A percentile compares a stretch with the other conserved stretches of the same genome.
Conservation (phyloP, 257 asterid species). For the Plantago elongata region DNA sequence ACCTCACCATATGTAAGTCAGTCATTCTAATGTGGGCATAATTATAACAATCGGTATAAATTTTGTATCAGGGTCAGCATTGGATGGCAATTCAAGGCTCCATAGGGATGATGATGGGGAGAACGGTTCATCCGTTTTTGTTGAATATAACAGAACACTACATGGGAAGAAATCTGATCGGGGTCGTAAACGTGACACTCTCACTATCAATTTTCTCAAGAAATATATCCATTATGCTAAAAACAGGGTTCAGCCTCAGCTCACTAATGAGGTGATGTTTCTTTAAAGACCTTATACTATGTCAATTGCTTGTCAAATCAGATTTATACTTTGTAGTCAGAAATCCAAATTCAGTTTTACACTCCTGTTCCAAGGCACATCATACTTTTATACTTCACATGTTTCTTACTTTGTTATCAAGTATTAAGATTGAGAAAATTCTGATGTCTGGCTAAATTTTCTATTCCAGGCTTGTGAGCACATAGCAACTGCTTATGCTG, state of each 20-base stretch:
- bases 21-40: background rate
- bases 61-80: slow-evolving; percentile 40
- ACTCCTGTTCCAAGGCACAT: background rate
- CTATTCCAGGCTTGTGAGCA: slow-evolving; percentile 78
- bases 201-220: slow-evolving; percentile 82
- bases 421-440: background rate
- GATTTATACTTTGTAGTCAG: slow-evolving; percentile 1
- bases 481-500: slow-evolving; percentile 89
- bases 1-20: slow-evolving; percentile 13
- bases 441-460: slow-evolving; percentile 24
- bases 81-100: slow-evolving; percentile 42
- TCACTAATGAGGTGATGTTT: slow-evolving; percentile 80
- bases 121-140: slow-evolving; percentile 62
- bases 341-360: too few relatives aligned
- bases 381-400: background rate
- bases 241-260: slow-evolving; percentile 85
- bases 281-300: slow-evolving; percentile 5
- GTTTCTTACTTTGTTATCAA: background rate
- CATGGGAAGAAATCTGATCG: slow-evolving; percentile 62
- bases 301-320: background rate
- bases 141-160: slow-evolving; percentile 75
- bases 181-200: slow-evolving; percentile 64
- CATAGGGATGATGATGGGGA: slow-evolving; percentile 67
- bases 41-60: background rate
- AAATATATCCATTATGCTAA: slow-evolving; percentile 87